Base-by-base conservation (phyloP, 257 asterid species). In the Solanum boliviense region DNA sequence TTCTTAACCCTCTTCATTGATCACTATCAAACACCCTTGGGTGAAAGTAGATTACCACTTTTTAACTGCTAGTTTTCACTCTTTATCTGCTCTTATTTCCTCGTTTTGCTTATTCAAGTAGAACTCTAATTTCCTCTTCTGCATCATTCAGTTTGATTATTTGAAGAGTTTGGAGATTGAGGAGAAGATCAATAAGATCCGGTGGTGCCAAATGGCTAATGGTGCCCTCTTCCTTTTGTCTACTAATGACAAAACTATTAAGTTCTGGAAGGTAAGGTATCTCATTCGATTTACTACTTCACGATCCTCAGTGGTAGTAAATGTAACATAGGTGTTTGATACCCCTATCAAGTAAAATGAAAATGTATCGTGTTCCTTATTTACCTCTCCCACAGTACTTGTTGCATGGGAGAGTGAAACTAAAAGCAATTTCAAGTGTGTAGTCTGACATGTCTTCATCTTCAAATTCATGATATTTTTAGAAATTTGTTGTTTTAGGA, bases 161-260 rank as follows among this genome's bases (percentile, higher is more conserved):
- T 95, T 95, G 84, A 95, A 95, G 90, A 95, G 98, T 89, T 89
- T 95, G 94, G 98, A 95, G 93, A 95, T 95, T 38, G 98, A 95
- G 91, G 98, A 95, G 94, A 95, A 95, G 90, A 95, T 95, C 93
- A 95, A 95, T 94, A 95, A 95, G 93, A 95, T 95, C 85, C 93
- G 94, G 85, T 95, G 98, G 98, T 95, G 98, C 91, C 98, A 95
- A 92, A 91, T 93, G 44, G 91, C 98, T 70, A 95, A 95, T 71
- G 93, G 93, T 81, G 95, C 96, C 58, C 95, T 95, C 90, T 93
- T 95, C 92, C 95, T 95, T 89, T 91, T 95, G 88, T 94, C 98
- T 78, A 93, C 98, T 75, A 95, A 95, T 92, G 98, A 95, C 92
- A 95, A 95, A 93, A 95, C 98, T 90, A 94, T 95, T 41, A 95